Evolutionary conservation across 2,329 filamentous ascomycete genomes (phyloP), one percentile per base, ranked within the genome.

Genomic region (Rutstroemia sp.): DNA sequence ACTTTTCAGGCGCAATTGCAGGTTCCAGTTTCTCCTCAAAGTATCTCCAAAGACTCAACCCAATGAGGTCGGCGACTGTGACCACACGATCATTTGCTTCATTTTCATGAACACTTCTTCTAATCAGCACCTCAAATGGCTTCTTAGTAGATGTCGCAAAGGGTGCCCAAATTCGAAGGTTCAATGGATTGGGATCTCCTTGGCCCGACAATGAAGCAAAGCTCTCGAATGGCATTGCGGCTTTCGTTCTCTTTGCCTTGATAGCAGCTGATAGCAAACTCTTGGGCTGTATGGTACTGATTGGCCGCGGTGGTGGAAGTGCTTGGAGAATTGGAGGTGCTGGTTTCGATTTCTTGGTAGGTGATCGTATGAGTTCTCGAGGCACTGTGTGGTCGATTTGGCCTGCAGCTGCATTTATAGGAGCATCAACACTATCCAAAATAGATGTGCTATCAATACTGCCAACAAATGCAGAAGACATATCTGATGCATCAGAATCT

Each of bases 51-150:
- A 95, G 72, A 60, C 85, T 85, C 59, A 92, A 78, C 0, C 89
- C 89, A 61, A 95, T 91, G n/a, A 91, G 78, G 64, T 95, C 89
- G 1, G 84, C 82, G 14, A 94, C 88, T 0, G 83, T 86, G 19
- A 89, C 86, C 2, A 80, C 77, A 21, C 82, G 75, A 60, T 84
- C 79, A 6, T 73, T 74, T 37, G 79, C 77, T 57, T 87, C 81
- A 21, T 84, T 85, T 57, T 87, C 81, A 62, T 89, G 85, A 16
- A 88, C 80, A 39, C 80, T 82, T 48, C 84, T 81, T 23, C 85
- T 78, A 48, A 92, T 84, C 16, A 88, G 78, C 3, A 92, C 82
- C 66, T 92, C 86, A 48, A 85, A 81, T 0, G 86, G 82, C 62
- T 83, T 83, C 16, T 78, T 78, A 0, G 85, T 76, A 23, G 80